Evolutionary conservation across 2,329 filamentous ascomycete species (phyloP), one percentile per base, ranked within the genome.

Genomic region (Sclerotinia minor): DNA sequence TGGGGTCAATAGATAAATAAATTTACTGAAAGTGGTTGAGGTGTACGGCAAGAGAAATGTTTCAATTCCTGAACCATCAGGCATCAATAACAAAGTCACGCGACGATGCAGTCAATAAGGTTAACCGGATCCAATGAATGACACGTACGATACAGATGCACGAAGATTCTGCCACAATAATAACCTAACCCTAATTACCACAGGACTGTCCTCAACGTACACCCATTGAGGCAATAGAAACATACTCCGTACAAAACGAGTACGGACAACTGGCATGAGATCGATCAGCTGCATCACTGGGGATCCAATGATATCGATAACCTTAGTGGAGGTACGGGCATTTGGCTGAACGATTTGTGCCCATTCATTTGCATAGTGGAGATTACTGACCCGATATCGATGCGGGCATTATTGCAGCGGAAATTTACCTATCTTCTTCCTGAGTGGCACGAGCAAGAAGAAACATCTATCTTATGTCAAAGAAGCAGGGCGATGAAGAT

Each of bases 251-350:
- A 55, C 45, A 24, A 58, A 63, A 69, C 24, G 69, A 70, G 52
- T 58, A 65, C 15, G 64, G 64, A 49, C 67, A 69, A n/a, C 41
- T 47, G 8, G 63, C 69, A 57, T 69, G 38, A 41, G 5, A 41
- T 41, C 13, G 38, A 26, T 50, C 53, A 2, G 67, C 69, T 15
- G 41, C 11, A n/a, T 64, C 69, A 7, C 21, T 65, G 17, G 21
- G 59, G 2, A 68, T 53, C 58, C 61, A 66, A 17, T 53, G 11
- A 38, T 35, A 8, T 9, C 35, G 7, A 35, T 29, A n/a, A n/a
- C n/a, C n/a, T n/a, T n/a, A 65, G 60, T 59, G 49, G 49, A 26
- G 45, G 53, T 35, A 13, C 21, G 38, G 15, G 41, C 54, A 17
- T 24, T 5, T 61, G 11, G 50, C 58, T 19, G 38, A 41, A 38